Evolutionary conservation across 352 stramenopile genomes (phyloP), one percentile per base, ranked within the genome.

Genomic region (Phytophthora multivora): DNA sequence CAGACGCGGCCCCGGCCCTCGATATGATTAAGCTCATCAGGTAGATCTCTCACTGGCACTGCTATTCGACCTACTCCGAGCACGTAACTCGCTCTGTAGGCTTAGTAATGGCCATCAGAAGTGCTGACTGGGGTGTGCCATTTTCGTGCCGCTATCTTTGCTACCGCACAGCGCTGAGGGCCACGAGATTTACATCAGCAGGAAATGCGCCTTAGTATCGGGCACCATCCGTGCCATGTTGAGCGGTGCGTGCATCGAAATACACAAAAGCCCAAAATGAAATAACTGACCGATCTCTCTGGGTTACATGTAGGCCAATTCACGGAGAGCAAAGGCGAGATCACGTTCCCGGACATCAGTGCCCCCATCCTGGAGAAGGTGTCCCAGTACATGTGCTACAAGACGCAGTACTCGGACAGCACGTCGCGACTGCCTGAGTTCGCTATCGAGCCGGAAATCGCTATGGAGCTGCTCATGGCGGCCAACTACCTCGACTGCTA

Each of bases 361-460:
- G 94, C 91, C 19, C 84, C 88, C 26, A 98, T 99, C 60, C 72
- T 99, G 16, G 98, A 99, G 73, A 98, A 98, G 64, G 93, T 98
- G 30, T 96, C 97, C 41, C 93, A 98, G 77, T 99, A 99, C 86
- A 90, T 99, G 62, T 98, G 99, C 83, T 99, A 99, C 84, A 99
- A 99, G 85, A 89, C 88, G 42, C 79, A 90, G 73, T 98, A 98
- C 76, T 95, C 88, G 18, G 98, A 99, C 71, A 97, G 88, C 63
- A 95, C 84, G 48, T 83, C 88, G 26, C 82, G 94, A 2, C 97
- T 99, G 60, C 98, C 98, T 0, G 97, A 99, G 66, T 99, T 99
- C 78, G 49, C 73, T 13, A 99, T 99, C 69, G 97, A 99, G 73
- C 97, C 97, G 5, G 97, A 99, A 86, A 90, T 99, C 66, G 96